These are phyloP conservation scores for Blastobotrys aristatus DNA, from an alignment of 1,139 yeast genomes.

Conservation along the genomic window DNA sequence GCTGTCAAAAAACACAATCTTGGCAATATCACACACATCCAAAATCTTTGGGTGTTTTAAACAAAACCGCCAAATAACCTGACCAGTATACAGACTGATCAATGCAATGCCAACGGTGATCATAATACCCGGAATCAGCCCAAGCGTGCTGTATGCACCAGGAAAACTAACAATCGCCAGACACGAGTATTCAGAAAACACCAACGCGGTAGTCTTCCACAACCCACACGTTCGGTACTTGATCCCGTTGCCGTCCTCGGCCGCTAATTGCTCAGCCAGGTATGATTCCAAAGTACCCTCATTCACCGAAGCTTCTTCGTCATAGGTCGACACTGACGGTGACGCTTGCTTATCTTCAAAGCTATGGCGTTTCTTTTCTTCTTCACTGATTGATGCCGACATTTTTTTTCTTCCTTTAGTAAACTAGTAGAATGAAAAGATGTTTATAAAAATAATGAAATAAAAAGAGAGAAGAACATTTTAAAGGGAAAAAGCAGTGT, in stretches of 20 bases:
- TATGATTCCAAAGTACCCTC: slow-evolving; percentile 31
- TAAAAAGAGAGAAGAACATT: not conserved
- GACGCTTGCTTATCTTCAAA: not conserved
- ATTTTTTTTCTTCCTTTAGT: not conserved
- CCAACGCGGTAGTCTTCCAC: slow-evolving; percentile 53
- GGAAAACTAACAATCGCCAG: slow-evolving; percentile 62
- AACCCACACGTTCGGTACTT: slow-evolving; percentile 52
- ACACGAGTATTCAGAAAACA: slow-evolving; percentile 57
- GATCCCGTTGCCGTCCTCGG: slow-evolving; percentile 36
- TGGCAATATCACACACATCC: slow-evolving; percentile 57
- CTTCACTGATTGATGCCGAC: not conserved
- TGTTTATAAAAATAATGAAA: too few species aligned
- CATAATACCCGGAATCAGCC: slow-evolving; percentile 54
- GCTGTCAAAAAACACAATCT: slow-evolving; percentile 49
- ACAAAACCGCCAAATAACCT: slow-evolving; percentile 51
- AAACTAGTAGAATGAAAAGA: too few species aligned
- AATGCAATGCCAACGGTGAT: slow-evolving; percentile 49
- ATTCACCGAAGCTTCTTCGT: slow-evolving; percentile 6
- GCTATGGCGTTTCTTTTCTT: not conserved
- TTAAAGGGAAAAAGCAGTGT: not conserved
- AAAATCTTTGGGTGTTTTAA: slow-evolving; percentile 48
- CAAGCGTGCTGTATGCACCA: slow-evolving; percentile 57
- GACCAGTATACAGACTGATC: slow-evolving; percentile 51
- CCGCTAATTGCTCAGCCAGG: slow-evolving; percentile 27
- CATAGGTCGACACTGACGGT: not conserved